phyloP scores from a whole-genome alignment of 495 filamentous ascomycete genomes.

The Penicillium paxilli region DNA sequence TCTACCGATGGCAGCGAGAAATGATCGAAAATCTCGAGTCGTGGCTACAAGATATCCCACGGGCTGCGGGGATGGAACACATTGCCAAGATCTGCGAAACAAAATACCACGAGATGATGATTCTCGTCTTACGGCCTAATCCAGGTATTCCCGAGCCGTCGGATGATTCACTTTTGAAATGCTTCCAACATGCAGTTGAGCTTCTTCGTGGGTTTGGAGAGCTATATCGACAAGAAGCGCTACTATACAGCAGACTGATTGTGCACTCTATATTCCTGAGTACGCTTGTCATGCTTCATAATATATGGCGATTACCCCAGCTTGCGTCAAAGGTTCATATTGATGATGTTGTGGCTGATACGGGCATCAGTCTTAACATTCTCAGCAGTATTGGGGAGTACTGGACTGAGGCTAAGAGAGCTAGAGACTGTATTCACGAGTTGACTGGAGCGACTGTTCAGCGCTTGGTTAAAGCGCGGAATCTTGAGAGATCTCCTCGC shows the following conservation, averaged over 20 bases:
- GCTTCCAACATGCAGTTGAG: slow-evolving; percentile 38
- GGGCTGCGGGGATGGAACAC: slow-evolving; percentile 6
- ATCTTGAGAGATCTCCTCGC: slow-evolving; percentile 7
- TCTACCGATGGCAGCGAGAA: slow-evolving; percentile 39
- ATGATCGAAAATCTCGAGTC: slow-evolving; percentile 33
- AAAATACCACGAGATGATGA: slow-evolving; percentile 46
- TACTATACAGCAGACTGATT: slow-evolving; percentile 40
- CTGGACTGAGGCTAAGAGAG: slow-evolving; percentile 44
- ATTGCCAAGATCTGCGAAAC: slow-evolving; percentile 31
- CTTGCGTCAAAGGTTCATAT: slow-evolving; percentile 35
- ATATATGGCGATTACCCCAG: slow-evolving; percentile 38
- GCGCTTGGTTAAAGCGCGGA: slow-evolving; percentile 32
- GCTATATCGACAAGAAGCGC: slow-evolving; percentile 33
- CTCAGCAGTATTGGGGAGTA: slow-evolving; percentile 49
- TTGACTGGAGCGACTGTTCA: slow-evolving; percentile 39
- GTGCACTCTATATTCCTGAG: slow-evolving; percentile 44
- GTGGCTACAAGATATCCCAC: slow-evolving; percentile 35
- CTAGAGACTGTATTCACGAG: slow-evolving; percentile 45
- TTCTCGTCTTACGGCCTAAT: slow-evolving; percentile 42
- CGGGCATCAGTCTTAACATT: slow-evolving; percentile 39
- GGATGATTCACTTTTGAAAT: slow-evolving; percentile 30
- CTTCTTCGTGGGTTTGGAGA: slow-evolving; percentile 34
- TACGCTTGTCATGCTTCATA: slow-evolving; percentile 43
- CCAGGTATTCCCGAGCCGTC: slow-evolving; percentile 43
- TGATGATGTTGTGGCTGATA: slow-evolving; percentile 36